Conservation (phyloP, 2,329 filamentous ascomycete genomes). For the Aspergillus puulaauensis region DNA sequence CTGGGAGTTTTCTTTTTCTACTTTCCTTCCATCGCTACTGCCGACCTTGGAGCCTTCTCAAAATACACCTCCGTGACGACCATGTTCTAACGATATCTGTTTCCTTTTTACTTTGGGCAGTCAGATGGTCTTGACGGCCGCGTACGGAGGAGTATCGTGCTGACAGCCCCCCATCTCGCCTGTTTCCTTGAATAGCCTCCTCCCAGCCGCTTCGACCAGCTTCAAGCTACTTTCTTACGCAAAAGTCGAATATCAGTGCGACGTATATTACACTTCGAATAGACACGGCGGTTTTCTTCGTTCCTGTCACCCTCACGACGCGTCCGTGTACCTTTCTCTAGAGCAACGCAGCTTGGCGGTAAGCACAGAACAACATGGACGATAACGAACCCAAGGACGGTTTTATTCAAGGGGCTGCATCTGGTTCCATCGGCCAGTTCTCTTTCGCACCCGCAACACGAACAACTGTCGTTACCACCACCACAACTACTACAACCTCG, state of each 20-base stretch:
- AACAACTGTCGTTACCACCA: constrained; percentile 77
- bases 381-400: constrained; percentile 23
- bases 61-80: constrained; percentile 5
- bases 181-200: constrained; percentile 12
- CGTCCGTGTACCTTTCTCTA: constrained; percentile 10
- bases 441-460: constrained; percentile 64
- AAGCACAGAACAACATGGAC: constrained; percentile 24
- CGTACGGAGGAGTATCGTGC: constrained; percentile 20
- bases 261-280: constrained; percentile 1
- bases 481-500: constrained; percentile 77
- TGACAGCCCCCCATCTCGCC: constrained; percentile 23
- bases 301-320: constrained; percentile 11
- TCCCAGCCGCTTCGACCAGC: constrained; percentile 8
- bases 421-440: constrained; percentile 56
- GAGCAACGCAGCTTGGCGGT: neutral
- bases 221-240: constrained; percentile 13
- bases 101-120: constrained; percentile 17
- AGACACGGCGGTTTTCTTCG: neutral
- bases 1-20: constrained; percentile 14
- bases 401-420: constrained; percentile 24
- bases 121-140: constrained; percentile 23
- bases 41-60: constrained; percentile 5
- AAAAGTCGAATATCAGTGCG: constrained; percentile 16
- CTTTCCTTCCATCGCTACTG: neutral
- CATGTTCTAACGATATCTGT: constrained; percentile 20